A percentile compares a stretch with the other conserved stretches of the same genome.
phyloP scores from a whole-genome alignment of 2,329 filamentous ascomycete species.

The Cordyceps cicadae region DNA sequence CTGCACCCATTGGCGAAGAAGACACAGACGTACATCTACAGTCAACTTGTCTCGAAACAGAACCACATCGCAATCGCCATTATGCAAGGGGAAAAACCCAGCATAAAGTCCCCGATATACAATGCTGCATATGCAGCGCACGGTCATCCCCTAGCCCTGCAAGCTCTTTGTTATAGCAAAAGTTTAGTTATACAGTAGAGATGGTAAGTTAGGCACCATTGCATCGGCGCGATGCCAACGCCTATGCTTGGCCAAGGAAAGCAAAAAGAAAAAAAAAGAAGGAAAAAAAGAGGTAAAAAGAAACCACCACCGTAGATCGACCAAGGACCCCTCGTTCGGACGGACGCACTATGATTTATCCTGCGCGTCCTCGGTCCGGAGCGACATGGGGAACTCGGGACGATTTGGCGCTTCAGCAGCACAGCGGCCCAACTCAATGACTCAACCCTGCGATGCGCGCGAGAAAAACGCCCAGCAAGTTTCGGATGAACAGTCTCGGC shows the following conservation, averaged over 20 bases:
- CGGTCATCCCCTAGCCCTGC: neutral
- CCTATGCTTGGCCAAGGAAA: neutral
- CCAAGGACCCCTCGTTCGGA: neutral
- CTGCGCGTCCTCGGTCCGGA: neutral
- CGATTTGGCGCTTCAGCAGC: neutral
- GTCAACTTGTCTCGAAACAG: neutral
- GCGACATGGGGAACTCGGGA: neutral
- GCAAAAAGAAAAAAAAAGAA: neutral
- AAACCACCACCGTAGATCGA: neutral
- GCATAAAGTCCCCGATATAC: neutral
- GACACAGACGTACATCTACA: neutral
- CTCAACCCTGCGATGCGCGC: neutral
- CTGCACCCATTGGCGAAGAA: neutral
- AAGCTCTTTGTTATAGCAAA: neutral
- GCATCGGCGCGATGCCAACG: neutral
- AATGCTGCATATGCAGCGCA: neutral
- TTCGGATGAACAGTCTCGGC: neutral
- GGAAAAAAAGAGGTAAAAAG: neutral
- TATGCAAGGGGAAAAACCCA: neutral
- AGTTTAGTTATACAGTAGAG: neutral
- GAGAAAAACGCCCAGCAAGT: neutral
- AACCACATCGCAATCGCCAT: neutral
- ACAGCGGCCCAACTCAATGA: neutral
- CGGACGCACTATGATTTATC: neutral
- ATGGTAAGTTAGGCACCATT: neutral